Conservation (phyloP, 192 early-diverging fungal genomes). For the Allomyces macrogynus region DNA sequence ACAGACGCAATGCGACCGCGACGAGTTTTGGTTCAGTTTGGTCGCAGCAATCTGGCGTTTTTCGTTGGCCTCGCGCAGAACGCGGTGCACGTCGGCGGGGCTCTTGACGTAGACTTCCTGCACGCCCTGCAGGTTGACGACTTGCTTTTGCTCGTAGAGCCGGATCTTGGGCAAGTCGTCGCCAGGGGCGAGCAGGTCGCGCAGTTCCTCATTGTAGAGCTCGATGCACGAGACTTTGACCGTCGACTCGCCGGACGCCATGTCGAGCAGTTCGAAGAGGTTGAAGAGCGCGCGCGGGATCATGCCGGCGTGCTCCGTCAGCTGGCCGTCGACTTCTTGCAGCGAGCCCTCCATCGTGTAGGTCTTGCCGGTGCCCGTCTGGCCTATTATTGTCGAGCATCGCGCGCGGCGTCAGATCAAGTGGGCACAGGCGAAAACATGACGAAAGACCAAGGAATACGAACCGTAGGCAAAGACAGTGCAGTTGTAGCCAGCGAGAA, state of each 20-base stretch:
- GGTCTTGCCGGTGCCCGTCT: too few relatives aligned
- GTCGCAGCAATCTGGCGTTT: conserved; percentile 66
- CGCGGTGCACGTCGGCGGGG: conserved; percentile 50
- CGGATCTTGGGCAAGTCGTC: conserved; percentile 33
- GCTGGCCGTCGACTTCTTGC: too few relatives aligned
- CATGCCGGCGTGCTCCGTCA: conserved; percentile 44
- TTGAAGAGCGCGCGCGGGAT: conserved; percentile 69
- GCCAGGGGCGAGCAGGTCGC: conserved; percentile 57
- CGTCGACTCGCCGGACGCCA: conserved; percentile 46
- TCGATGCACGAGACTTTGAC: conserved; percentile 77
- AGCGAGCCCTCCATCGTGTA: too few relatives aligned
- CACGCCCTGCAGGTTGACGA: conserved; percentile 59
- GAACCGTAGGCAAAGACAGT: conserved; percentile 73
- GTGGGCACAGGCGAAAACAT: too few relatives aligned
- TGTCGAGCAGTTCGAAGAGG: conserved; percentile 57
- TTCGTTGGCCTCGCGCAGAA: conserved; percentile 47
- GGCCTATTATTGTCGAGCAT: too few relatives aligned
- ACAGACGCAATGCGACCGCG: conserved; percentile 79
- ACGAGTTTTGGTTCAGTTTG: conserved; percentile 55
- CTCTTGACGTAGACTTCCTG: conserved; percentile 55
- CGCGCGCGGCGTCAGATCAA: too few relatives aligned
- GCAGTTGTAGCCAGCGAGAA: conserved; percentile 46
- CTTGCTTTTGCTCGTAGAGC: conserved; percentile 56
- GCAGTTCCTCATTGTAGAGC: conserved; percentile 86
- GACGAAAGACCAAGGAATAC: too few relatives aligned